phyloP scores from a whole-genome alignment of 75 land plant genomes.

The Adiantum capillusveneris region DNA sequence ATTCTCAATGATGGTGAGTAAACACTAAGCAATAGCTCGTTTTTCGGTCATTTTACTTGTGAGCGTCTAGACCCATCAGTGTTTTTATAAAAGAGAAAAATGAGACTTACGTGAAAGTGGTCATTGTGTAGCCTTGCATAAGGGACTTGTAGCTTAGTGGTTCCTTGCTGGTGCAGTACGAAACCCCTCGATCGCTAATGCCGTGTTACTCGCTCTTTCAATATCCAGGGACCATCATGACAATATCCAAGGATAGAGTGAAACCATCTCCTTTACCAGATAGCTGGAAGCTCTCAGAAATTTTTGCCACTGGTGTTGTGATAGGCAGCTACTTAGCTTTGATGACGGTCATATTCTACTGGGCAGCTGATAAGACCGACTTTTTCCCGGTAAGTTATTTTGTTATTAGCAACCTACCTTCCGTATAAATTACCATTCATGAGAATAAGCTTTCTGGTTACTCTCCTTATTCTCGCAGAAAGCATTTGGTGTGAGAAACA shows the following conservation, averaged over 20 bases:
- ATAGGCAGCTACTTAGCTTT: conserved; percentile 85
- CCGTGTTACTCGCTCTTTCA: too few relatives aligned
- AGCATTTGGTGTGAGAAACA: conserved; percentile 52
- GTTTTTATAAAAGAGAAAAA: too few relatives aligned
- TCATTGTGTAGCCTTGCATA: too few relatives aligned
- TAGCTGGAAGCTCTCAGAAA: conserved; percentile 90
- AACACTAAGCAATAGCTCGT: too few relatives aligned
- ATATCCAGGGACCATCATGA: conserved; percentile 67
- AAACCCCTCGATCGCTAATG: too few relatives aligned
- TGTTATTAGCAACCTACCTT: neutral
- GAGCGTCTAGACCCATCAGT: too few relatives aligned
- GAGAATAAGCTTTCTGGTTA: neutral
- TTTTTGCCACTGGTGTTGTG: conserved; percentile 82
- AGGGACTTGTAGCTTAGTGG: too few relatives aligned
- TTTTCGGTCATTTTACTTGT: too few relatives aligned
- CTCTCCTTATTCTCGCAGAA: conserved; percentile 31
- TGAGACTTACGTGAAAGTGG: too few relatives aligned
- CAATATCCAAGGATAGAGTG: conserved; percentile 92
- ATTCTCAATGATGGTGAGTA: conserved; percentile 88
- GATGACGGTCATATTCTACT: conserved; percentile 94
- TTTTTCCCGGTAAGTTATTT: conserved; percentile 60
- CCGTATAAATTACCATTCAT: too few relatives aligned
- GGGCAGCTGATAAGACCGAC: conserved; percentile 81
- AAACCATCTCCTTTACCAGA: conserved; percentile 93
- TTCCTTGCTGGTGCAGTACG: too few relatives aligned